Percentiles rank a stretch among this genome's conserved stretches.
Evolutionary conservation across 2,329 filamentous ascomycete species (phyloP).

Genomic region (Calonectria leucothoes): DNA sequence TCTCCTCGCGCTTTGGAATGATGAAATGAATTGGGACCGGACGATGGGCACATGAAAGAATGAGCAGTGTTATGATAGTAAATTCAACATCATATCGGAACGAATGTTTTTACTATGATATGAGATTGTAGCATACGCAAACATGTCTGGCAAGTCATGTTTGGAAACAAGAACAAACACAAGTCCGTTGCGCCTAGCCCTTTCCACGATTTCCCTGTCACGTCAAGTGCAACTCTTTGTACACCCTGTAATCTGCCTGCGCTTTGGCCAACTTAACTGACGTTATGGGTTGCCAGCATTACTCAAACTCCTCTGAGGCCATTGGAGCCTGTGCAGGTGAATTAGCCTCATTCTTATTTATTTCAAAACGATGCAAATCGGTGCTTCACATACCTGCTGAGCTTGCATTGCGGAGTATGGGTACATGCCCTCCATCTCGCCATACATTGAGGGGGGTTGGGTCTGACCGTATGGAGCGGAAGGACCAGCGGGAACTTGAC

Average conservation of each 20-base stretch:
- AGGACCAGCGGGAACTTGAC: slow-evolving; percentile 80
- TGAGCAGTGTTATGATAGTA: not conserved
- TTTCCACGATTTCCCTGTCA: slow-evolving; percentile 28
- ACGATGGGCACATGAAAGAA: not conserved
- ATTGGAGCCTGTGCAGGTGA: slow-evolving; percentile 51
- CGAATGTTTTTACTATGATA: slow-evolving; percentile 30
- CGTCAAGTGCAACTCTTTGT: slow-evolving; percentile 23
- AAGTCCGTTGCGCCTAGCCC: slow-evolving; percentile 38
- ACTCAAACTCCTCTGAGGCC: slow-evolving; percentile 60
- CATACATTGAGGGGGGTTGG: slow-evolving; percentile 78
- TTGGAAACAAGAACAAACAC: slow-evolving; percentile 29
- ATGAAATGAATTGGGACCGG: slow-evolving; percentile 46
- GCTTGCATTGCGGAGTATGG: slow-evolving; percentile 82
- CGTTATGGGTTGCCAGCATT: slow-evolving; percentile 13
- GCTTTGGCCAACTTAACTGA: not conserved
- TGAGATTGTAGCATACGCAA: slow-evolving; percentile 15
- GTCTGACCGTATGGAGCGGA: slow-evolving; percentile 81
- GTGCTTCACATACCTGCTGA: slow-evolving; percentile 75
- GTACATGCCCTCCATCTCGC: slow-evolving; percentile 87
- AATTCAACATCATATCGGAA: slow-evolving; percentile 19
- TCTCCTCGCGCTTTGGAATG: slow-evolving; percentile 82
- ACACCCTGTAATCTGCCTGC: slow-evolving; percentile 17
- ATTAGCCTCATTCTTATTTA: slow-evolving; percentile 24
- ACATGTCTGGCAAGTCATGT: slow-evolving; percentile 26
- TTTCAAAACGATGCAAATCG: not conserved